Evolutionary conservation across 176 grass and related monocot species (phyloP).

Genomic region (Phoenix roebelenii): DNA sequence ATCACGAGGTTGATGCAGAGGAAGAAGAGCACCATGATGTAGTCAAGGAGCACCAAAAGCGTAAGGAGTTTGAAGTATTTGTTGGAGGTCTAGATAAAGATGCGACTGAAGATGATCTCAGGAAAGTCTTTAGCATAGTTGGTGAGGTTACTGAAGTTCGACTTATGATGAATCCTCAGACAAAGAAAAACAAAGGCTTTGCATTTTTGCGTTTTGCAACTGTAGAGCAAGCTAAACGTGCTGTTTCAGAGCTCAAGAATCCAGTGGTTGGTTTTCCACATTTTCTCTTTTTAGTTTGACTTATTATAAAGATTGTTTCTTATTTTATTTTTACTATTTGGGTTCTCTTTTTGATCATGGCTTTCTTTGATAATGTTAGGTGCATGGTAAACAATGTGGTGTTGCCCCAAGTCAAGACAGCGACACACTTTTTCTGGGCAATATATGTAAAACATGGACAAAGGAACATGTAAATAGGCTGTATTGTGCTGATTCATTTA

Average conservation of each 20-base stretch:
- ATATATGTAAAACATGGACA: slow-evolving; percentile 97
- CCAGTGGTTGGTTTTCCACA: slow-evolving; percentile 48
- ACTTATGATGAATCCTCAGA: slow-evolving; percentile 72
- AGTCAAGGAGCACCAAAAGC: slow-evolving; percentile 58
- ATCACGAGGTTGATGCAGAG: slow-evolving; percentile 22
- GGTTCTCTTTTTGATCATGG: slow-evolving; percentile 11
- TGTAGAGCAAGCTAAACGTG: slow-evolving; percentile 75
- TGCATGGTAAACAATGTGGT: slow-evolving; percentile 75
- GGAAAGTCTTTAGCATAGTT: slow-evolving; percentile 72
- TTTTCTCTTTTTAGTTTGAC: neutral
- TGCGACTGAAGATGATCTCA: slow-evolving; percentile 75
- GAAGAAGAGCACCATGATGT: slow-evolving; percentile 60
- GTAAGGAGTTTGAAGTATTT: slow-evolving; percentile 95
- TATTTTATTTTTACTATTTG: neutral
- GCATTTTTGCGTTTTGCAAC: slow-evolving; percentile 85
- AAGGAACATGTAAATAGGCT: slow-evolving; percentile 61
- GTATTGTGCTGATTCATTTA: slow-evolving; percentile 8
- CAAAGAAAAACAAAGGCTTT: slow-evolving; percentile 97
- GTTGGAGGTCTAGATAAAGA: slow-evolving; percentile 85
- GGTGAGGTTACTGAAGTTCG: slow-evolving; percentile 82
- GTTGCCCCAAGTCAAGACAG: slow-evolving; percentile 90
- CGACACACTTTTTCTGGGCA: slow-evolving; percentile 88
- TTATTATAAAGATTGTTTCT: neutral
- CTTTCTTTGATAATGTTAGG: slow-evolving; percentile 29
- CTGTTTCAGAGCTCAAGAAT: slow-evolving; percentile 60